These are phyloP conservation scores for Epichloe festucae DNA, from an alignment of 2,329 filamentous ascomycete genomes.

Conservation along the genomic window DNA sequence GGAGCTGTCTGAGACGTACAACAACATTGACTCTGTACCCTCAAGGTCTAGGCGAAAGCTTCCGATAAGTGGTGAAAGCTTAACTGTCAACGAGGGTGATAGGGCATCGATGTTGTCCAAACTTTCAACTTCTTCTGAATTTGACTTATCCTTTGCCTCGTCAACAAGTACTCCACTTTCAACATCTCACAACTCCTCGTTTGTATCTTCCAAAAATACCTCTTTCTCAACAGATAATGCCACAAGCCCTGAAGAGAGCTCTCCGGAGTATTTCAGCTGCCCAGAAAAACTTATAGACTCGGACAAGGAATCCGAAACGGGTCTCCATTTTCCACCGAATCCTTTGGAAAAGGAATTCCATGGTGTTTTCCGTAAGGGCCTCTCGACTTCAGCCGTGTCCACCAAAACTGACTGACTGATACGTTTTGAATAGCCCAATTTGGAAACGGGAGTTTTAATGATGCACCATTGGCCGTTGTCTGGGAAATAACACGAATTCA, in stretches of 20 bases:
- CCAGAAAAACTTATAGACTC: slow-evolving; percentile 8
- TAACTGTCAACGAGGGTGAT: neutral
- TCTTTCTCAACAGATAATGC: slow-evolving; percentile 1
- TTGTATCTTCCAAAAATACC: slow-evolving; percentile 3
- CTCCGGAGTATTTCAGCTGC: slow-evolving; percentile 9
- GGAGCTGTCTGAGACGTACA: slow-evolving; percentile 4
- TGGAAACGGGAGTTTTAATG: slow-evolving; percentile 23
- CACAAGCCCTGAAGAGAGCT: neutral
- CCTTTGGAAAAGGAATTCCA: slow-evolving; percentile 16
- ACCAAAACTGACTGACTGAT: neutral
- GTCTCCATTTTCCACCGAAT: neutral
- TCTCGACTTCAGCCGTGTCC: neutral
- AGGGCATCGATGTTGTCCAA: neutral
- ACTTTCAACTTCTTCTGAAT: neutral
- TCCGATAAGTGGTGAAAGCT: neutral
- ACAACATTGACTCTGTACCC: slow-evolving; percentile 2
- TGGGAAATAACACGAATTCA: slow-evolving; percentile 41
- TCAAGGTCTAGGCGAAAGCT: neutral
- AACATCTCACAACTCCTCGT: neutral
- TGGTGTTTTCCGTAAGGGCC: slow-evolving; percentile 27
- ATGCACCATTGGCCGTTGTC: slow-evolving; percentile 33
- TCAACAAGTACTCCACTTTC: neutral
- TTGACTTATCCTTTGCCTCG: neutral
- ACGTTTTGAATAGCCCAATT: slow-evolving; percentile 20
- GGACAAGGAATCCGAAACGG: neutral